Base-by-base conservation (phyloP, 768 basidiomycete genomes). In the Mycena albidolilacea region DNA sequence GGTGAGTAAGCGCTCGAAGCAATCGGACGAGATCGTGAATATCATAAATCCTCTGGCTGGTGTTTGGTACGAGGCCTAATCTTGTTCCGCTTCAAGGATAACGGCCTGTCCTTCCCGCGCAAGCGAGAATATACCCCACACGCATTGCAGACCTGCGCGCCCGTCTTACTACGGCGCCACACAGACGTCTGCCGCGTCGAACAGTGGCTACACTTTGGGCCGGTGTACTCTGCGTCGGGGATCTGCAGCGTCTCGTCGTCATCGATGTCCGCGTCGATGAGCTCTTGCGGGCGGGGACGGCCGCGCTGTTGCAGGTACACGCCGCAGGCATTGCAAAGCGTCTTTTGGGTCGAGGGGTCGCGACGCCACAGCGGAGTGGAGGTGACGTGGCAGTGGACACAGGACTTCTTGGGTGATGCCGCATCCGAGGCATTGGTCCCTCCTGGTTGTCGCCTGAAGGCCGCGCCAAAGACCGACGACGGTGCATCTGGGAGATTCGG, bases 61-160 rank as follows among this genome's bases (percentile, higher is more conserved):
- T 87, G 86, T 74, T 87, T 88, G 52, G 86, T 84, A 68, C 87
- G 85, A 38, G 87, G 87, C 69, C 86, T 85, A 64, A 88, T 87
- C 76, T 84, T 86, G 67, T 87, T 86, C 62, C 84, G 81, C 78
- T 83, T 85, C 69, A 88, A 79, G 7, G 83, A 84, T 35, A 88
- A 73, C 8, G 87, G 87, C 46, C 87, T 79, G 67, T 85, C 85
- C 71, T 84, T 86, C 4, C 87, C 87, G 15, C 86, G 83, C 58
- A 88, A 82, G 39, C 87, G 81, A 38, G 79, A 79, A 71, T 88
- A 88, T 10, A 88, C 87, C 30, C 87, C 87, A 76, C 87, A 88
- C 7, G 87, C 87, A 64, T 88, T 88, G 77, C 87, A 88, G 1
- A 88, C 81, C 75, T 87, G 86, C 14, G 85, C 85, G 0, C 87